Evolutionary conservation across 1,284 basidiomycete genomes (phyloP), one percentile per base, ranked within the genome.

Genomic region (Ustilago nuda): DNA sequence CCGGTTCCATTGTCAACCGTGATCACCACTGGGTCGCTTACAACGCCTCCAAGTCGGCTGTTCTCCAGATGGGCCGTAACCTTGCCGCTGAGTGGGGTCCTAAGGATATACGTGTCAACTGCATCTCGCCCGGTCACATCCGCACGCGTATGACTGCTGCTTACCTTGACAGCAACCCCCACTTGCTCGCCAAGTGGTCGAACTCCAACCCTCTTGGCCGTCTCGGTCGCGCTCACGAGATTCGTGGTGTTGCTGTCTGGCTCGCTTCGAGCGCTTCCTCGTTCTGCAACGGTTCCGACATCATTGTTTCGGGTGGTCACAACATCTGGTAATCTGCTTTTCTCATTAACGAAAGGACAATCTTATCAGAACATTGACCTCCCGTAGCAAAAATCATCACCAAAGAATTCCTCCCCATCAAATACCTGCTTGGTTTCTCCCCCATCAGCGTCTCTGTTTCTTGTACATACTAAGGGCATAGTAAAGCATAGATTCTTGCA

Each of bases 51-150:
- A 94, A 94, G 87, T 90, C 92, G 2, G 93, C 91, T 2, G 91
- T 94, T 8, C 86, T 93, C 51, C 93, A 94, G 86, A 92, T 94
- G 91, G 91, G 88, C 23, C 89, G 92, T 72, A 94, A 92, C 87
- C 90, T 94, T 89, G 93, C 93, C 4, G 92, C 92, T 84, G 93
- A 94, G 84, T 89, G 93, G 61, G 92, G 92, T 6, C 87, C 86
- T 27, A 88, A 90, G 82, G 87, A 89, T 4, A 94, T 94, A 69
- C 82, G 82, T 43, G 82, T 84, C 60, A 84, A 84, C 79, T 81
- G 76, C 55, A 80, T 84, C 61, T 82, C 80, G 63, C 82, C 82
- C 63, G 82, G 82, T 65, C 82, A 84, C 79, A 83, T 83, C 52
- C 81, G 83, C 52, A 87, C 88, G 50, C 91, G 91, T 75, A 92